phyloP scores from a whole-genome alignment of 2,329 filamentous ascomycete genomes.

The Alternaria sp. region DNA sequence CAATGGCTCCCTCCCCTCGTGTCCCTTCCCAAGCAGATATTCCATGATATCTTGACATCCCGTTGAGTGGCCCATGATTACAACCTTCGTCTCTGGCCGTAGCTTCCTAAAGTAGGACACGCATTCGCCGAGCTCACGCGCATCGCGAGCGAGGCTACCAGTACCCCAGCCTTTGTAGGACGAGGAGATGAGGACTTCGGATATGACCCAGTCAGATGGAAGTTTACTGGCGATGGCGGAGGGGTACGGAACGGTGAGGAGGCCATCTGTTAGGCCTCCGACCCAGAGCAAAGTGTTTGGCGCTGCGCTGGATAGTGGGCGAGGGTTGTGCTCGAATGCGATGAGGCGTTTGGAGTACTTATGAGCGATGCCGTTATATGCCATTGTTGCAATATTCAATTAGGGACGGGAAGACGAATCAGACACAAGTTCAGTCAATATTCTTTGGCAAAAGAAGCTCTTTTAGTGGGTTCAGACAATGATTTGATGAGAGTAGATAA shows the following conservation, averaged over 20 bases:
- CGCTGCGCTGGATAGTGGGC: slow-evolving; percentile 27
- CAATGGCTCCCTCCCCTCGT: slow-evolving; percentile 59
- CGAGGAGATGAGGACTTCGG: slow-evolving; percentile 60
- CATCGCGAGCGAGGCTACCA: slow-evolving; percentile 61
- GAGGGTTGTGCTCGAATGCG: slow-evolving; percentile 57
- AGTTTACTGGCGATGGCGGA: slow-evolving; percentile 59
- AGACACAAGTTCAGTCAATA: neutral
- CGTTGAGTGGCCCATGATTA: slow-evolving; percentile 74
- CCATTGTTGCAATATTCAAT: slow-evolving; percentile 26
- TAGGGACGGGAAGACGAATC: neutral
- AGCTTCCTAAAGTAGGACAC: slow-evolving; percentile 59
- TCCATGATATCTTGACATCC: slow-evolving; percentile 73
- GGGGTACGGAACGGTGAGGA: slow-evolving; percentile 70
- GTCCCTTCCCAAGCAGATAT: slow-evolving; percentile 59
- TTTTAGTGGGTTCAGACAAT: neutral
- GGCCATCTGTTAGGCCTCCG: slow-evolving; percentile 74
- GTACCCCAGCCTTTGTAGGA: slow-evolving; percentile 65
- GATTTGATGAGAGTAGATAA: neutral
- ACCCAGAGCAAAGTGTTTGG: slow-evolving; percentile 72
- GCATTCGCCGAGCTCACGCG: slow-evolving; percentile 61
- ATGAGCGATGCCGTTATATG: slow-evolving; percentile 53
- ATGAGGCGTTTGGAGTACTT: slow-evolving; percentile 51
- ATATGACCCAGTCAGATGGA: slow-evolving; percentile 61
- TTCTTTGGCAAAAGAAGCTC: neutral
- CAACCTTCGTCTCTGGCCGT: slow-evolving; percentile 61